A percentile compares a stretch with the other conserved stretches of the same genome.
phyloP scores from a whole-genome alignment of 1,284 basidiomycete genomes.

The Fomitopsis palustris region DNA sequence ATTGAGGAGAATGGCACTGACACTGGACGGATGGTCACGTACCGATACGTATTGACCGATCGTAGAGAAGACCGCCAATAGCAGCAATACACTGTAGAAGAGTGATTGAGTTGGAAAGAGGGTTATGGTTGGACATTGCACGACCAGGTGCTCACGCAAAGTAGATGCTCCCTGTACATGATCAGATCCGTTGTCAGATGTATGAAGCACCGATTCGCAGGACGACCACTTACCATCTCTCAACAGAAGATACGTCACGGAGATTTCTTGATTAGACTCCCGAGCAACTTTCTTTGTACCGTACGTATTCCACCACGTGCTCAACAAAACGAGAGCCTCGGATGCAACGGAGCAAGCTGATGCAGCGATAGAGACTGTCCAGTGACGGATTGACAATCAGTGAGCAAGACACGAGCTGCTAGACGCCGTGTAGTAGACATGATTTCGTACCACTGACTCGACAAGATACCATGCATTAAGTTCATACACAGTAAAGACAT shows the following conservation, averaged over 20 bases:
- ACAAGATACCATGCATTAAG: not conserved
- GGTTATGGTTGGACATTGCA: not conserved
- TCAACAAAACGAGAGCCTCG: not conserved
- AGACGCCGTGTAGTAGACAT: too few relatives aligned
- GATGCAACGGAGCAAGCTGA: not conserved
- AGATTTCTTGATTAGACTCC: not conserved
- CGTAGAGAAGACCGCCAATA: not conserved
- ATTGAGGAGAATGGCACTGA: not conserved
- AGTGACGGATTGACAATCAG: too few relatives aligned
- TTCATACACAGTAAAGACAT: not conserved
- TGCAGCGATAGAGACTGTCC: not conserved
- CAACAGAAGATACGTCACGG: not conserved
- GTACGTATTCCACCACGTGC: not conserved
- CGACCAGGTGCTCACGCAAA: not conserved
- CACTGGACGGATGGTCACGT: not conserved
- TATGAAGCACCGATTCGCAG: not conserved
- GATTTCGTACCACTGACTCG: not conserved
- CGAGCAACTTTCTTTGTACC: not conserved
- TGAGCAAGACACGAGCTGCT: not conserved
- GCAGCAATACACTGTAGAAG: not conserved
- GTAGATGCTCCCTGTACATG: not conserved
- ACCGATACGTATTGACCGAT: not conserved
- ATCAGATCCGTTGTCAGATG: not conserved
- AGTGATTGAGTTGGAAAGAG: too few relatives aligned
- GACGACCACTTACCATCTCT: not conserved